These are phyloP conservation scores for Aspergillus biplanus DNA, from an alignment of 495 filamentous ascomycete genomes.

Conservation along the genomic window DNA sequence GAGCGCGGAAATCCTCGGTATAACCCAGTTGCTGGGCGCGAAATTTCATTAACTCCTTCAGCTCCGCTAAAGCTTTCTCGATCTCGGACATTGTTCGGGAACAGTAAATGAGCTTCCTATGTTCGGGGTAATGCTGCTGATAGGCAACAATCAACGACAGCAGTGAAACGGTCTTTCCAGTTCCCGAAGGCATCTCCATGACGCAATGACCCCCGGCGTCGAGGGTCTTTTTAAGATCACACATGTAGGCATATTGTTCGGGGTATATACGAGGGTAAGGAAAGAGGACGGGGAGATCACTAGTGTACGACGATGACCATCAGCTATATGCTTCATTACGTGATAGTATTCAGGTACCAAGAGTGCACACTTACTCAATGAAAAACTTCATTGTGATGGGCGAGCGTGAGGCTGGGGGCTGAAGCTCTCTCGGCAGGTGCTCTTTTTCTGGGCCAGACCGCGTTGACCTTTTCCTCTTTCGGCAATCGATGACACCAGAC, in stretches of 20 bases:
- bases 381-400: conserved; percentile 86
- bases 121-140: conserved; percentile 86
- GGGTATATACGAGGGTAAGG: conserved; percentile 98
- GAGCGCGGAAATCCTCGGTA: conserved; percentile 88
- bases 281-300: conserved; percentile 92
- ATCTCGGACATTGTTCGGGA: conserved; percentile 71
- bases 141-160: conserved; percentile 96
- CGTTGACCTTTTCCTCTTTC: conserved; percentile 39
- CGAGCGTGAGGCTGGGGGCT: conserved; percentile 29
- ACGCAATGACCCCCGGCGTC: conserved; percentile 95
- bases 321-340: conserved; percentile 12
- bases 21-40: conserved; percentile 81
- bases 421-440: conserved; percentile 18
- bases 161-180: conserved; percentile 95
- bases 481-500: conserved; percentile 43
- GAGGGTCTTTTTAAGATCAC: conserved; percentile 94
- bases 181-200: conserved; percentile 99
- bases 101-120: conserved; percentile 96
- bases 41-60: conserved; percentile 94
- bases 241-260: conserved; percentile 99
- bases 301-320: conserved; percentile 34
- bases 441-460: conserved; percentile 16
- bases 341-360: not conserved
- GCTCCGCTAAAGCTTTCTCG: conserved; percentile 92
- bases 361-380: conserved; percentile 69